Evolutionary conservation across 106 monocot species (phyloP), one percentile per base, ranked within the genome.

Genomic region (Vanilla planifolia): DNA sequence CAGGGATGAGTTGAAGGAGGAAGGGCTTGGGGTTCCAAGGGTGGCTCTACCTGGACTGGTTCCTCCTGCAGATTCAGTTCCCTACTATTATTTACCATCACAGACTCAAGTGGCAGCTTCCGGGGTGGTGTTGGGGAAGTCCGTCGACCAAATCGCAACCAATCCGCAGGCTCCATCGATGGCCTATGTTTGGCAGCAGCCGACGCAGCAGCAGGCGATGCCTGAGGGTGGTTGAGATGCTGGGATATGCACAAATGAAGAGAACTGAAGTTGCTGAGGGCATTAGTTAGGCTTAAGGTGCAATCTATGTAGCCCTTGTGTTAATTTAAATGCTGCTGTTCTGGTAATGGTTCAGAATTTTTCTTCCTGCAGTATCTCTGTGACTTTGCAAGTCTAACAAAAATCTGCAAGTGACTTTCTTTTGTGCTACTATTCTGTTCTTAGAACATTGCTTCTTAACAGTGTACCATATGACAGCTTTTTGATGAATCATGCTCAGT

Each of bases 1-100:
- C 1, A 77, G 80, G 27, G 89, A 89, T 50, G 74, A 78, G 48
- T 28, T 89, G 51, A 89, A 81, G 62, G 89, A 84, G 27, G 89
- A 81, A 32, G 75, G 80, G 6, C 55, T 85, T 13, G 79, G 79
- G 61, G 67, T 76, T 37, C 24, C 62, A 0, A 66, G 72, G 22
- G 66, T 66, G 21, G 37, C 74, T 37, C 59, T 88, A 60, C 72
- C 70, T 1, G 61, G 61, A 10, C 61, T 84, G 1, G 79, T 75
- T 39, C 67, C 59, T 8, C 77, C 77, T 6, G 29, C 60, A 5
- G 79, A 75, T 40, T 21, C 68, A 2, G 37, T 79, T 19, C 73
- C 70, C 0, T 77, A 80, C 48, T 85, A 76, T 68, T 80, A 77
- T 42, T 40, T 75, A n/a, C 83, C 83, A 22, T 59, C 61, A 5